A percentile compares a stretch with the other conserved stretches of the same genome.
Conservation (phyloP, 1,139 yeast genomes). For the Kluyveromyces sp. region DNA sequence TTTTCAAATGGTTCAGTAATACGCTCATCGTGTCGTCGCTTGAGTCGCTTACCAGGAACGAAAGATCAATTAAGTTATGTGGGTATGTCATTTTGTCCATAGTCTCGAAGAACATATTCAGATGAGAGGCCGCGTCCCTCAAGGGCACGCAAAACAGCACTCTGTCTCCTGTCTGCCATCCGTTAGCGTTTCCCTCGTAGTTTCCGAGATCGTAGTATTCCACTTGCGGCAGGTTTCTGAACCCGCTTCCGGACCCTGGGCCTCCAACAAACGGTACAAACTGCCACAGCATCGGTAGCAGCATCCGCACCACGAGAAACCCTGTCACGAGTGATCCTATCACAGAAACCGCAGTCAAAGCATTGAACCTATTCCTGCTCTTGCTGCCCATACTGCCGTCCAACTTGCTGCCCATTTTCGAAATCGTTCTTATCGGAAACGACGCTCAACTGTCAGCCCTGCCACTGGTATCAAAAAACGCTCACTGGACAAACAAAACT, state of each 20-base stretch:
- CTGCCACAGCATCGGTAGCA: slow-evolving; percentile 7
- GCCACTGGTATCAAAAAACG: too few species aligned
- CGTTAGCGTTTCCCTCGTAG: slow-evolving; percentile 45
- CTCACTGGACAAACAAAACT: too few species aligned
- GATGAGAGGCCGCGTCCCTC: slow-evolving; percentile 62
- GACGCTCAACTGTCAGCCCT: too few species aligned
- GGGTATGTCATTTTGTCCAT: slow-evolving; percentile 57
- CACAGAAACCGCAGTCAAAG: slow-evolving; percentile 13
- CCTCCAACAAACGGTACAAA: slow-evolving; percentile 2
- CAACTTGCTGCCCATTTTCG: not conserved
- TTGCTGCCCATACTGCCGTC: not conserved
- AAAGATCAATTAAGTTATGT: slow-evolving; percentile 56
- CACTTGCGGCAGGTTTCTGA: slow-evolving; percentile 33
- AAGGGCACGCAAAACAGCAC: slow-evolving; percentile 61
- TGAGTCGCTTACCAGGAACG: slow-evolving; percentile 60
- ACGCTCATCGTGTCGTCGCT: slow-evolving; percentile 49
- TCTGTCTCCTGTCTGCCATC: slow-evolving; percentile 53
- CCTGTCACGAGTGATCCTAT: slow-evolving; percentile 20
- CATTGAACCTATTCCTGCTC: slow-evolving; percentile 1
- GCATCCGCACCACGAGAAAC: slow-evolving; percentile 17
- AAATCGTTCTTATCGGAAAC: too few species aligned
- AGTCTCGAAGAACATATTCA: slow-evolving; percentile 60
- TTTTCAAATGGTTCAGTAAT: slow-evolving; percentile 39
- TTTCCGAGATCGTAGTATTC: slow-evolving; percentile 49
- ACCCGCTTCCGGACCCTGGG: slow-evolving; percentile 29